Base-by-base conservation (phyloP, 306 rosid species). In the Ochetophila trinervis region DNA sequence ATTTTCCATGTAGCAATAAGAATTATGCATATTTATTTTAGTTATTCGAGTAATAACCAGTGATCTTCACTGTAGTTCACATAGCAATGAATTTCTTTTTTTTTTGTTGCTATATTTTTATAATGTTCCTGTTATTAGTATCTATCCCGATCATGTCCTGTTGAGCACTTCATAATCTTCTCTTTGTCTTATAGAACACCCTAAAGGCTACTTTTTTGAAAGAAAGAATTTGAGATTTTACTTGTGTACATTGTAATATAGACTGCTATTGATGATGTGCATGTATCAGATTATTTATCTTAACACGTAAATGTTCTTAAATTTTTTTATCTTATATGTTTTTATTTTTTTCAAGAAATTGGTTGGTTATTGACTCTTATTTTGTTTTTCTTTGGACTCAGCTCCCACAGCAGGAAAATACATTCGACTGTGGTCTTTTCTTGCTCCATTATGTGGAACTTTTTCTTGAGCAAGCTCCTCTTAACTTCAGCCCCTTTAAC, bases 401-500 rank as follows among this genome's bases (percentile, higher is more conserved):
- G 97, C 73, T 87, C 18, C 97, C 97, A 8, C 97, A 90, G 82
- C 97, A 90, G 79, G 95, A 76, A 64, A 85, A 87, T 72, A 75
- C 75, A 11, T 85, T 67, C 60, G 97, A 90, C 44, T 90, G 97
- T 63, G 97, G 95, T 62, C 82, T 90, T 71, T 90, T 90, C 78
- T 78, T 90, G 79, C 97, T 90, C 53, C 86, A 90, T 74, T 90
- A 85, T 35, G 85, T 80, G 88, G 97, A 90, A 76, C 13, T 72
- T 36, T 90, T 90, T 74, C 62, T 90, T 77, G 65, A 57, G 72
- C 91, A 84, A 76, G 88, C 88, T 63, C 90, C 95, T 47, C 32
- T 57, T 63, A 75, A 76, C 60, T 80, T 87, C 72, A 85, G 70
- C 83, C 88, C 87, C 52, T 80, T 68, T 56, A 74, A 60, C 63